phyloP scores from a whole-genome alignment of 1,139 yeast genomes.

The Entelexis paramagnoliae region DNA sequence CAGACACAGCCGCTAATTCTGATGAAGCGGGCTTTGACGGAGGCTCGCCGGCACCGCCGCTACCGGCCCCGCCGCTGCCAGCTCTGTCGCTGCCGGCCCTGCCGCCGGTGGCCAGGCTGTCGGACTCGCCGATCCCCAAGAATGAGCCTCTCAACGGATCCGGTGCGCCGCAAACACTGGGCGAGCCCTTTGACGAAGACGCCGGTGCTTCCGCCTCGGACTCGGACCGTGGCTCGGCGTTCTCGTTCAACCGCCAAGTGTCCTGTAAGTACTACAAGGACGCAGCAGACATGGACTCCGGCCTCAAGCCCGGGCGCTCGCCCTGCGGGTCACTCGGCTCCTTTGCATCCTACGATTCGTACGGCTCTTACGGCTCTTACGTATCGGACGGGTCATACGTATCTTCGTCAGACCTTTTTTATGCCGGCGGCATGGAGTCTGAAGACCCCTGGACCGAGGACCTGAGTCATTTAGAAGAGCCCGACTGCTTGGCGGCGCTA shows the following conservation, averaged over 20 bases:
- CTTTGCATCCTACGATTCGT: not conserved
- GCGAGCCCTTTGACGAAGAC: slow-evolving; percentile 12
- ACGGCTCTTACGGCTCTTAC: not conserved
- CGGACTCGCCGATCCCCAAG: not conserved
- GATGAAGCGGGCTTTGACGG: not conserved
- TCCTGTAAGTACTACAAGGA: slow-evolving; percentile 29
- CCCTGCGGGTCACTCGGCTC: not conserved
- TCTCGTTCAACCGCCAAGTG: slow-evolving; percentile 29
- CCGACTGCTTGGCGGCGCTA: slow-evolving; percentile 13
- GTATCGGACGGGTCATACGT: not conserved
- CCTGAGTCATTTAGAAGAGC: slow-evolving; percentile 16
- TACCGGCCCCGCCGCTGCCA: not conserved
- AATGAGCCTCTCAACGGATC: not conserved
- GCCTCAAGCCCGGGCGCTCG: not conserved
- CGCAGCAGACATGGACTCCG: not conserved
- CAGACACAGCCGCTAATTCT: not conserved
- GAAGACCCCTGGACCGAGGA: slow-evolving; percentile 24
- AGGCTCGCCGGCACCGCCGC: not conserved
- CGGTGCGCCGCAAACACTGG: not conserved
- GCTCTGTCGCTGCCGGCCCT: not conserved
- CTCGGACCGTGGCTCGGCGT: slow-evolving; percentile 24
- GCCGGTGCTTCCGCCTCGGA: not conserved
- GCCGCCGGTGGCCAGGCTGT: not conserved
- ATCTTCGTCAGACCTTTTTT: not conserved
- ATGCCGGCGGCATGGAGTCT: slow-evolving; percentile 26